Percentiles rank a stretch among this genome's conserved stretches.
These are phyloP conservation scores for Botrytis byssoidea DNA, from an alignment of 2,329 filamentous ascomycete genomes.

Conservation along the genomic window DNA sequence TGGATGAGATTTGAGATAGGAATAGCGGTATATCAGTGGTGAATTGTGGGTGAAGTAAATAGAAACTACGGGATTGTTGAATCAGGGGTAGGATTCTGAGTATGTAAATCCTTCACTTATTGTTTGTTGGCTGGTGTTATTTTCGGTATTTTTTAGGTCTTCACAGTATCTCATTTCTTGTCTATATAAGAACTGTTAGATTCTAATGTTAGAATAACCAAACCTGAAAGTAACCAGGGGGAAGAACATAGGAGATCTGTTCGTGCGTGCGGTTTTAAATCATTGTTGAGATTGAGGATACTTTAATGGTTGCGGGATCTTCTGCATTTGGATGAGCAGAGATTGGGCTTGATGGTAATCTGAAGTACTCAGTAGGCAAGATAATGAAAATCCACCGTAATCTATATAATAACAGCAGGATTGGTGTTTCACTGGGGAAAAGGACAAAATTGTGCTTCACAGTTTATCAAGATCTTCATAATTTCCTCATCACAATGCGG, in stretches of 20 bases:
- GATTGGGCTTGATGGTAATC: neutral
- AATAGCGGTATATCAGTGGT: no score
- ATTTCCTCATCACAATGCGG: neutral
- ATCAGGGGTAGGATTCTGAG: no score
- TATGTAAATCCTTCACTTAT: no score
- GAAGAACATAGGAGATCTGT: neutral
- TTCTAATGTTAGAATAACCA: neutral
- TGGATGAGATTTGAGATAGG: no score
- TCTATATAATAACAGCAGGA: neutral
- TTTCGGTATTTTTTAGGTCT: neutral
- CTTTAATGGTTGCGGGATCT: neutral
- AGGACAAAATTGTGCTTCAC: neutral
- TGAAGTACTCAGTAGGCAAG: neutral
- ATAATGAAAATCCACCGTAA: neutral
- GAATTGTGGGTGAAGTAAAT: no score
- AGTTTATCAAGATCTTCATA: neutral
- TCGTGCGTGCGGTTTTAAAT: neutral
- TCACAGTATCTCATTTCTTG: neutral
- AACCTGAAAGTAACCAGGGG: neutral
- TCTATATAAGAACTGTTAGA: neutral
- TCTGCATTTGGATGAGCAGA: neutral
- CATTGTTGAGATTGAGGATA: neutral
- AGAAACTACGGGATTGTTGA: no score
- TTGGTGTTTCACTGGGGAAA: rapidly evolving
- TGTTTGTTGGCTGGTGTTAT: no score